Evolutionary conservation across 805 yeast genomes (phyloP), one percentile per base, ranked within the genome.

Genomic region (Pichia eremophila): DNA sequence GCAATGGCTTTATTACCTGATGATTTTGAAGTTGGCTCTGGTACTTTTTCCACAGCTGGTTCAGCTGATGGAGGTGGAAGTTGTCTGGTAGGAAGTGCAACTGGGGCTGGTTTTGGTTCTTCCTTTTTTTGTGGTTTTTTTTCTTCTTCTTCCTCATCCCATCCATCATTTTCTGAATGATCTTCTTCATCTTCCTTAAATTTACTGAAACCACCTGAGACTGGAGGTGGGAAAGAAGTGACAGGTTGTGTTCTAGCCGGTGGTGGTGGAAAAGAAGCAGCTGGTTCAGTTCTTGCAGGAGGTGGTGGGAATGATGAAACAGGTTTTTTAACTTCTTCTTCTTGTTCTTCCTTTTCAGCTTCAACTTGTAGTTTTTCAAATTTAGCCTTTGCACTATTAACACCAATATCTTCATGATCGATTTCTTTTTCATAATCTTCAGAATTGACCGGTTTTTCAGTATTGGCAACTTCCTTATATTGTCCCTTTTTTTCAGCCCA

Each of bases 401-500:
- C 64, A 27, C 56, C 58, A n/a, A 60, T 58, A 36, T 63, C 66
- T 41, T 62, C 64, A 11, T 53, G 57, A 9, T 40, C 48, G 18
- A 39, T 44, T n/a, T 44, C 53, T 41, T 47, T 54, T 39, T 57
- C 60, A 29, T 35, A 44, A 2, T 52, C 47, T 14, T 52, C 53
- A 27, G 65, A 49, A 38, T 58, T 62, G 29, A 59, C 66, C n/a
- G 64, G 68, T n/a, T 52, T 58, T 4, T 58, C 64, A 37, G 60
- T 53, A 14, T 59, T 53, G 44, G 59, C 54, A 43, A 69, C 77
- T 41, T 69, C 67, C 55, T 72, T 75, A 57, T 71, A 78, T 61
- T 81, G 74, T 43, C 88, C 95, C 60, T 83, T 79, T 68, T 82
- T 85, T 62, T 85, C 96, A 25, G 96, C 97, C 97, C 97, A 89